Base-by-base conservation (phyloP, 306 rosid species). In the Hippophae tibetana region DNA sequence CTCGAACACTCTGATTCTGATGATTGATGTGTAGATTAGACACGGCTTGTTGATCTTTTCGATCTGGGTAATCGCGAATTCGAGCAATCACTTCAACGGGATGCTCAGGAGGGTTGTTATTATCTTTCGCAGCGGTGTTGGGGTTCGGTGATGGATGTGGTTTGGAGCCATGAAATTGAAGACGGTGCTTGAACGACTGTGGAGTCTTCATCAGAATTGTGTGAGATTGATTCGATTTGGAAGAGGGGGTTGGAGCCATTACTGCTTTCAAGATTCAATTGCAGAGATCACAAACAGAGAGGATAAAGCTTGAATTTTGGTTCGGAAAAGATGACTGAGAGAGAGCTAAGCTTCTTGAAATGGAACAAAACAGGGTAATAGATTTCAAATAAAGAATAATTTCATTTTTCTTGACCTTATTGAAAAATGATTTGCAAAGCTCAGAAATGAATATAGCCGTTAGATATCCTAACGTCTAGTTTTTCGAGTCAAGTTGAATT, bases 201-300 rank as follows among this genome's bases (percentile, higher is more conserved):
- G 99, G 99, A 12, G 97, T 93, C 65, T 72, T 80, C 62, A 73
- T 42, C 54, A 58, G 89, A 57, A 70, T 69, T 4, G 71, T n/a
- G 57, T 86, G 77, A 65, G 49, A 40, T 13, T 67, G 84, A 13
- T 72, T 86, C 11, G 82, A 64, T 73, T 93, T 93, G 0, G 89
- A 66, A 50, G 96, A 81, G 57, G 99, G 99, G n/a, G 99, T 93
- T 3, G 90, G 99, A 69, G 97, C 95, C 99, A 93, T 89, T 57
- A 51, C 45, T 14, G 43, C 18, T 44, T 38, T 65, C 71, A 80
- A 84, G 84, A 80, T 78, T n/a, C 18, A 41, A 57, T 54, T n/a
- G 18, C 42, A 42, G 51, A 23, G 60, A 18, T 11, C 7, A 6
- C 38, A 3, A 6, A 12, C 14, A 10, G n/a, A 46, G 26, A 41